Base-by-base conservation (phyloP, 306 rosid genomes). In the Morella rubra region DNA sequence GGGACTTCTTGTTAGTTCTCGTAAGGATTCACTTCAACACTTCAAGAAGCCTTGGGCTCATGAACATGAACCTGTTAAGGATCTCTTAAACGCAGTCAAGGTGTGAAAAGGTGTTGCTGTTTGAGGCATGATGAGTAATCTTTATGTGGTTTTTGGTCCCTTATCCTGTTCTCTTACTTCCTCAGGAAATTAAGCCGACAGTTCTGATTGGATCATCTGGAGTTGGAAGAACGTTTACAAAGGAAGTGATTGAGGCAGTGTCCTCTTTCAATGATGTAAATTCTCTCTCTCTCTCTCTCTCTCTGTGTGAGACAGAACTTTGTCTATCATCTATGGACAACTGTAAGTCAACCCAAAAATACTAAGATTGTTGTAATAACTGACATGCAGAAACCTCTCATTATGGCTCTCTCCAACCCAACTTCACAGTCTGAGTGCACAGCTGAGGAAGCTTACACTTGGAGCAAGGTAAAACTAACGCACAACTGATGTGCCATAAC, bases 11-110 rank as follows among this genome's bases (percentile, higher is more conserved):
- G 96, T 93, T 81, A 84, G 84, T 83, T 93, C 97, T 2, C 88
- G 97, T 15, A 87, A 87, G 77, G 90, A 91, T 32, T 89, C 98
- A 56, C 98, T 93, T 83, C 97, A 89, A 74, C 85, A 88, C 81
- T 93, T 93, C 77, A 93, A 93, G 97, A 79, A 91, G 86, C 96
- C 96, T 73, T 91, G 98, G 98, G 98, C 98, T 81, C 98, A 93
- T 73, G 98, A 93, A 78, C 98, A 93, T 62, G 96, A 91, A 72
- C 92, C 97, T 60, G 87, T 88, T 61, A 73, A 79, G 77, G 86
- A 69, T 77, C 93, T 93, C 73, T 16, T 93, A 73, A 78, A 79
- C 15, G 98, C 97, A 4, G 97, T 89, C 74, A 91, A 93, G 98
- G 98, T 93, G 59, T 44, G 68, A 61, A 72, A 62, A 49, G 24